A percentile compares a stretch with the other conserved stretches of the same genome.
Conservation (phyloP, 495 filamentous ascomycete species). For the Amorphotheca resinae region DNA sequence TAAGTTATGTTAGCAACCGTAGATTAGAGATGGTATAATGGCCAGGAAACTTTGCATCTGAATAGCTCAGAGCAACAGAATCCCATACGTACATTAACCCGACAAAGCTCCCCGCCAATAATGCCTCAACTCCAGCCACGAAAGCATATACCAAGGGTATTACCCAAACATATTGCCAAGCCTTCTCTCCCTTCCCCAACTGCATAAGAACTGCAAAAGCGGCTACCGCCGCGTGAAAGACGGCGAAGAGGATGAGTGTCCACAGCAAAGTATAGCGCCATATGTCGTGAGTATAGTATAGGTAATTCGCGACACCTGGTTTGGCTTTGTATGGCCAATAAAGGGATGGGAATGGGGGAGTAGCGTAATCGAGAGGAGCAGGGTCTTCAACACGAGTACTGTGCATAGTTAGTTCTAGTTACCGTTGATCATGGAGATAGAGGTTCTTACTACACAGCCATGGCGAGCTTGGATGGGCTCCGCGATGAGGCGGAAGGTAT, state of each 20-base stretch:
- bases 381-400: conserved; percentile 9
- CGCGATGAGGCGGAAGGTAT: not conserved
- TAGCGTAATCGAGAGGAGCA: conserved; percentile 43
- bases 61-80: not conserved
- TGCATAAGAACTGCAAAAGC: conserved; percentile 64
- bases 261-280: conserved; percentile 89
- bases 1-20: conserved; percentile 26
- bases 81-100: conserved; percentile 63
- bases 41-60: too few relatives aligned
- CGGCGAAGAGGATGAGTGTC: conserved; percentile 61
- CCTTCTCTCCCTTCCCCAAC: conserved; percentile 36
- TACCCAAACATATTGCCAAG: conserved; percentile 64
- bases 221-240: conserved; percentile 57
- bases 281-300: conserved; percentile 70
- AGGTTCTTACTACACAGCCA: not conserved
- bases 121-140: conserved; percentile 66
- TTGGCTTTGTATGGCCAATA: conserved; percentile 55
- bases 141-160: conserved; percentile 64
- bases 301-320: conserved; percentile 42
- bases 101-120: conserved; percentile 79
- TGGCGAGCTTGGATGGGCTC: not conserved
- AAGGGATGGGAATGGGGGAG: conserved; percentile 76
- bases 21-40: conserved; percentile 18
- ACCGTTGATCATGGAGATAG: not conserved
- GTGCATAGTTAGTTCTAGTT: not conserved